A percentile compares a stretch with the other conserved stretches of the same genome.
phyloP scores from a whole-genome alignment of 352 stramenopile species.

The Globisporangium uncinulatum region DNA sequence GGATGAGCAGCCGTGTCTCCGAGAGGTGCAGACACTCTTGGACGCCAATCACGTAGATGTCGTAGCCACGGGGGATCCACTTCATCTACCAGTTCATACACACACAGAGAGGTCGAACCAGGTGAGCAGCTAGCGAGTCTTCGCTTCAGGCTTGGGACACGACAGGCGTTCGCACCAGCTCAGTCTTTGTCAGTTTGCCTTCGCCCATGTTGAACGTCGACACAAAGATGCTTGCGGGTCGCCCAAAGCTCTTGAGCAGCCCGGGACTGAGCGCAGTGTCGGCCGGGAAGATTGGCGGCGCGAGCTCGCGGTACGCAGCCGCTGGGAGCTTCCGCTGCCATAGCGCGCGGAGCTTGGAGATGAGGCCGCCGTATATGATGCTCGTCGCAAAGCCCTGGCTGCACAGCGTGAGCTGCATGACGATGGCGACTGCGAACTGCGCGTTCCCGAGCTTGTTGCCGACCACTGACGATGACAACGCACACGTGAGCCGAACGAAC shows the following conservation, averaged over 20 bases:
- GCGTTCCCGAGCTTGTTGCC: slow-evolving; percentile 30
- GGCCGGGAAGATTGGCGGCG: slow-evolving; percentile 25
- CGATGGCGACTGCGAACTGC: slow-evolving; percentile 42
- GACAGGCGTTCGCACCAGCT: slow-evolving; percentile 19
- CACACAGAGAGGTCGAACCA: neutral
- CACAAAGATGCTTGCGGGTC: slow-evolving; percentile 64
- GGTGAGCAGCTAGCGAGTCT: neutral
- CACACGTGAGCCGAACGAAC: neutral
- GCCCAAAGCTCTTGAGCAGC: slow-evolving; percentile 30
- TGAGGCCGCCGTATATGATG: slow-evolving; percentile 56
- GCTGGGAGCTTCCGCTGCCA: slow-evolving; percentile 18
- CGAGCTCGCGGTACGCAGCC: slow-evolving; percentile 27
- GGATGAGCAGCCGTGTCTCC: slow-evolving; percentile 54
- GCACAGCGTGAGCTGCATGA: slow-evolving; percentile 66
- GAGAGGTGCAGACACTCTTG: slow-evolving; percentile 85
- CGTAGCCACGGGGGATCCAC: slow-evolving; percentile 82
- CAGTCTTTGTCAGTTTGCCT: slow-evolving; percentile 39
- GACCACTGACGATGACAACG: slow-evolving; percentile 33
- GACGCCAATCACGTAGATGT: slow-evolving; percentile 89
- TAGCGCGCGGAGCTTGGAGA: slow-evolving; percentile 31
- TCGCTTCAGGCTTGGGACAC: neutral
- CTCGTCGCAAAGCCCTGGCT: slow-evolving; percentile 54
- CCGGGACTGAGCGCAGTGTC: slow-evolving; percentile 12
- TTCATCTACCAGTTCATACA: slow-evolving; percentile 23
- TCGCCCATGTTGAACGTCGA: slow-evolving; percentile 87